Evolutionary conservation across 441 rosid genomes (phyloP).

Genomic region (Euphorbia neoarborescens): DNA sequence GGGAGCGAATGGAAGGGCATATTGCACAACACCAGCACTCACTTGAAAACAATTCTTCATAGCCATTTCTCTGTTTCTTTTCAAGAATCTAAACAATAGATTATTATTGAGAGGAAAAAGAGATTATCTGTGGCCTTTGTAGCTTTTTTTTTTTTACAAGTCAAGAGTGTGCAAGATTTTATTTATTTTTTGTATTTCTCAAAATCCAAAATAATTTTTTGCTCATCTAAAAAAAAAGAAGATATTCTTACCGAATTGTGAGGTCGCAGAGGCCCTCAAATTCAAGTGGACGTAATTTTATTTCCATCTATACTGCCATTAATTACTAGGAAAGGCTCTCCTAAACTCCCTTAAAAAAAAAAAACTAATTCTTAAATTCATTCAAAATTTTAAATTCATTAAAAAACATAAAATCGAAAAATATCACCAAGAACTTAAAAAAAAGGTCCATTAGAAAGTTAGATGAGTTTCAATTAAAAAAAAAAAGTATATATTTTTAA

Average conservation of each 20-base stretch:
- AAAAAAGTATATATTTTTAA: no score
- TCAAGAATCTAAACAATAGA: neutral
- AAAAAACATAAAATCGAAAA: no score
- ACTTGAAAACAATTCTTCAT: conserved; percentile 41
- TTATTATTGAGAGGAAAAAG: neutral
- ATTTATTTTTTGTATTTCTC: conserved; percentile 14
- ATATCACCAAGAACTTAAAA: no score
- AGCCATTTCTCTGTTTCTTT: conserved; percentile 28
- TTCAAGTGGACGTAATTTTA: conserved; percentile 32
- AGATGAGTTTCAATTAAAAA: no score
- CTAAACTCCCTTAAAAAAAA: no score
- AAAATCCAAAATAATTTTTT: conserved; percentile 8
- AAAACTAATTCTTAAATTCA: no score
- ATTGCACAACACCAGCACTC: conserved; percentile 28
- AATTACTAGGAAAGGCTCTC: no score
- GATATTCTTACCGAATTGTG: conserved; percentile 21
- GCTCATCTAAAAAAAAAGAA: conserved; percentile 15
- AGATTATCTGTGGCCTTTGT: conserved; percentile 26
- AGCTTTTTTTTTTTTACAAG: conserved; percentile 16
- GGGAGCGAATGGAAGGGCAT: conserved; percentile 27
- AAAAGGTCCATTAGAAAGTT: no score
- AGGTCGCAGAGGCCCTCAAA: conserved; percentile 24
- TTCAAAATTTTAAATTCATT: no score
- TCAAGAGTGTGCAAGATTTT: neutral
- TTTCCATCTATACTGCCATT: no score